Evolutionary conservation across 2,329 filamentous ascomycete genomes (phyloP), one percentile per base, ranked within the genome.

Genomic region (Gyromitra esculenta): DNA sequence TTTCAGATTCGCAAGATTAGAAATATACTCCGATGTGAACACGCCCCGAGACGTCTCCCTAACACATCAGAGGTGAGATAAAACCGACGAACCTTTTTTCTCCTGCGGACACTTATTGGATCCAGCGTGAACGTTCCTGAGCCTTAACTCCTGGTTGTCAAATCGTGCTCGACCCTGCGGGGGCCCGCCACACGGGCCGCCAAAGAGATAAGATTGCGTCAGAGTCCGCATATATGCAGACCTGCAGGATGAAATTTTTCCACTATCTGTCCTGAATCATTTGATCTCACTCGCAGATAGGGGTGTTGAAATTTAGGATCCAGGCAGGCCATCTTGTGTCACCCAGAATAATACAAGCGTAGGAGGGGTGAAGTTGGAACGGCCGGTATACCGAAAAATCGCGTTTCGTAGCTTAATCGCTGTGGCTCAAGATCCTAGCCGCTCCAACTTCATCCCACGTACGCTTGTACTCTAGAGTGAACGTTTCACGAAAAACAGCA

Each of bases 1-100:
- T 69, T 60, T 69, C 66, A 69, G 66, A 69, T 69, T 69, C 54
- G 54, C 66, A 52, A 69, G 66, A 69, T 69, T 69, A 60, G 66
- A 69, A 31, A 60, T 41, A n/a, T 31, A 39, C 41, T 68, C 65
- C 39, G 52, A 57, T 59, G 15, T 48, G 65, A 69, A 60, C 41
- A 69, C 65, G 4, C 65, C 37, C 52, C 57, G 57, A 60, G 57
- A 60, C 15, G 11, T 60, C 57, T 43, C n/a, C 57, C 11, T n/a
- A 59, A 39, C n/a, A 45, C 37, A 43, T 57, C 31, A 31, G 11
- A 57, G 18, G 65, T 48, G 52, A 48, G 60, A 48, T 63, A 21
- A 67, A 67, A 67, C 64, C 37, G 41, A 57, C 41, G 37, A 31
- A 45, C 64, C 43, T 15, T 43, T 15, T 37, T 35, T 21, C 50